Percentiles rank a stretch among this genome's conserved stretches.
Conservation (phyloP, 2,329 filamentous ascomycete species). For the Cephalotrichum gorgonifer region DNA sequence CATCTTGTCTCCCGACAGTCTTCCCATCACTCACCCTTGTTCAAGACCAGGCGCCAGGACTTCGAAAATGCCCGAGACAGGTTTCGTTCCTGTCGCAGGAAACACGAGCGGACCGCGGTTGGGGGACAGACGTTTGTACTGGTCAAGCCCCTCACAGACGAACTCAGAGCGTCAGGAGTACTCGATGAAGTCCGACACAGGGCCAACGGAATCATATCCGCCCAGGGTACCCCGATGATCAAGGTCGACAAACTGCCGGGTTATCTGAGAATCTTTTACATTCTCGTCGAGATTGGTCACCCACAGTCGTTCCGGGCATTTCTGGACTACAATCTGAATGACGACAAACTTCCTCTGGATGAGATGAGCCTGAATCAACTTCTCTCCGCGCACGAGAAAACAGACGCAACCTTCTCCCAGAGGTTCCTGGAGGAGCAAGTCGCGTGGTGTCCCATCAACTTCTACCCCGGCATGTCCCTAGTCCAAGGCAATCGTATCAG, state of each 20-base stretch:
- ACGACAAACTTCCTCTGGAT: neutral
- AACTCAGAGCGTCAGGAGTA: neutral
- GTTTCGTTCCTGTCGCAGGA: neutral
- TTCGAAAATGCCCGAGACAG: neutral
- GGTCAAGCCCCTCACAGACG: neutral
- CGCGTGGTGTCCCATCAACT: conserved; percentile 10
- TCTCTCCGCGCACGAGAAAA: neutral
- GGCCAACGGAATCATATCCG: neutral
- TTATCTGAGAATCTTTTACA: neutral
- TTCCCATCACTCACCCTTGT: neutral
- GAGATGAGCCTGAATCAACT: neutral
- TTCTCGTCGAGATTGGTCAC: neutral
- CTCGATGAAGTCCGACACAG: neutral
- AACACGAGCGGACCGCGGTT: neutral
- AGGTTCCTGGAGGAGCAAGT: conserved; percentile 7
- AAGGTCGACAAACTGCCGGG: neutral
- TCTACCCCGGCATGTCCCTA: conserved; percentile 8
- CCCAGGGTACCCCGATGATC: neutral
- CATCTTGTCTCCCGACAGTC: neutral
- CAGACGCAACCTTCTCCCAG: neutral
- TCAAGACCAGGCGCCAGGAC: neutral
- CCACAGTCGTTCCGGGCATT: neutral
- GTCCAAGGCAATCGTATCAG: conserved; percentile 7
- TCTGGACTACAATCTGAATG: neutral
- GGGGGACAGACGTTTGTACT: neutral